Evolutionary conservation across 176 grass and related monocot genomes (phyloP), one percentile per base, ranked within the genome.

Genomic region (Triticum turgidum): DNA sequence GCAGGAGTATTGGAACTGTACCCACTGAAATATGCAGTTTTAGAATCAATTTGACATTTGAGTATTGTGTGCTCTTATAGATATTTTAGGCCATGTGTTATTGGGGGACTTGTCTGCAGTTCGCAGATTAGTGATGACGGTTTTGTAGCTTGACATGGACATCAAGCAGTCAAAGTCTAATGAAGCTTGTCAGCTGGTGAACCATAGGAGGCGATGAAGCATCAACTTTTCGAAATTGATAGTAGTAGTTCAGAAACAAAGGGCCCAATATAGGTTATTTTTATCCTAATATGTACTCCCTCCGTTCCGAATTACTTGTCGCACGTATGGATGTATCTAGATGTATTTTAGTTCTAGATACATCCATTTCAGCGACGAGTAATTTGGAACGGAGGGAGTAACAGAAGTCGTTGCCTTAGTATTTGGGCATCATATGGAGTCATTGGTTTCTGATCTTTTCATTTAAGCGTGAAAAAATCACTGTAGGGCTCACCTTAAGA

Each of bases 21-120:
- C 22, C 17, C 63, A 65, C 66, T 77, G 29, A 69, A 33, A 44
- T 45, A 14, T 47, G 20, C 58, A 21, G 45, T 35, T 22, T 11
- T 79, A 61, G 17, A 69, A 17, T 69, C 76, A 58, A 61, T 85
- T 59, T 25, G 59, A 74, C 20, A 68, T 81, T 61, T 85, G 4
- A 9, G 45, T 45, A 29, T 10, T 27, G 3, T 41, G n/a, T 84
- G 18, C 41, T n/a, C 10, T 54, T 58, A 33, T 29, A 66, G 20
- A 15, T 79, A 61, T 9, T 79, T 80, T 27, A 34, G 42, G 29
- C 11, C 34, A 62, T 83, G 34, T 58, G 21, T 47, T 44, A 9
- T 39, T 83, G 7, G 12, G 25, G 3, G 42, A 52, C 62, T 38
- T 68, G 34, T 29, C 33, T n/a, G 10, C 25, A 32, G 39, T 59